Conservation (phyloP, 2,329 filamentous ascomycete genomes). For the Periconia macrospinosa region DNA sequence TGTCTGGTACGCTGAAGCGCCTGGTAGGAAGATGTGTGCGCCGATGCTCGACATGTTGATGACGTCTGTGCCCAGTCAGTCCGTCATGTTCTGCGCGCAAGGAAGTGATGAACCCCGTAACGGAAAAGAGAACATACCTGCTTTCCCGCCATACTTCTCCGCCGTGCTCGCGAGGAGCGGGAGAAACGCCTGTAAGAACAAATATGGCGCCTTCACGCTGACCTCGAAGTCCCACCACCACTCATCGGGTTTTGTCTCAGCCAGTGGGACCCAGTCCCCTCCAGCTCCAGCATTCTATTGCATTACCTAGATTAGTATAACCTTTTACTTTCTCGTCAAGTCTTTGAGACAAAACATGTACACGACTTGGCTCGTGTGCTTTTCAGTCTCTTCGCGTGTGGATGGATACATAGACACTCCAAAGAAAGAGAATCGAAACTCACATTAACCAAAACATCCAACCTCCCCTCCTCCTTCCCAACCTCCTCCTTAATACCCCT, state of each 20-base stretch:
- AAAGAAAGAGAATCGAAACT: not conserved
- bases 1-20: conserved; percentile 46
- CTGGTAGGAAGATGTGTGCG: conserved; percentile 21
- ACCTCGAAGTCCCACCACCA: conserved; percentile 52
- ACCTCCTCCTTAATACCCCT: conserved; percentile 38
- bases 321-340: not conserved
- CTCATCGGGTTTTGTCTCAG: conserved; percentile 38
- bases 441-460: conserved; percentile 53
- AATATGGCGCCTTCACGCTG: conserved; percentile 54
- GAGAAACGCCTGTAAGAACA: conserved; percentile 51
- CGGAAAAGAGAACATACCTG: not conserved
- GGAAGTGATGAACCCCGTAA: too few relatives aligned
- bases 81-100: not conserved
- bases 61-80: conserved; percentile 28
- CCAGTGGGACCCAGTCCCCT: conserved; percentile 32
- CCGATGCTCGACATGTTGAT: conserved; percentile 54
- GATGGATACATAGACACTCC: too few relatives aligned
- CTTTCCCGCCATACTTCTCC: conserved; percentile 34
- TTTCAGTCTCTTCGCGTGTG: too few relatives aligned
- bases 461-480: conserved; percentile 16
- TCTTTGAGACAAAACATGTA: too few relatives aligned
- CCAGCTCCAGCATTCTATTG: conserved; percentile 46
- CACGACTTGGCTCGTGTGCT: too few relatives aligned
- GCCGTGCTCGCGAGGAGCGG: conserved; percentile 41
- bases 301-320: not conserved